Percentiles rank a stretch among this genome's conserved stretches.
Evolutionary conservation across 306 rosid genomes (phyloP).

Genomic region (Castanospermum australe): DNA sequence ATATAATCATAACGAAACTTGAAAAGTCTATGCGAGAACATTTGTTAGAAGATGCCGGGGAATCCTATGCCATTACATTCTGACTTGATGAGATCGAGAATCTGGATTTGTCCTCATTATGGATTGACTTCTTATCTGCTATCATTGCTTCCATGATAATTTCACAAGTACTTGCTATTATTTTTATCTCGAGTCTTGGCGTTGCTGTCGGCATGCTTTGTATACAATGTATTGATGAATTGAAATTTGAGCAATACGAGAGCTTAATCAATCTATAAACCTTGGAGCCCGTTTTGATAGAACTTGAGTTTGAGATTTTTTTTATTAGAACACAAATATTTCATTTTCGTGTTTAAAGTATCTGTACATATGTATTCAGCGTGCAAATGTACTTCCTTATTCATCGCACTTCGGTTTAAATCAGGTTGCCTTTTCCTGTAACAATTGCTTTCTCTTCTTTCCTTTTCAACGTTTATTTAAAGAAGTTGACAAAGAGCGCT

Average conservation of each 20-base stretch:
- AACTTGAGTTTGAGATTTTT: neutral
- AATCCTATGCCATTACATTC: constrained; percentile 57
- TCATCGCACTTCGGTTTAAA: neutral
- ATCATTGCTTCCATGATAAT: constrained; percentile 60
- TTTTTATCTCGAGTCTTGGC: constrained; percentile 37
- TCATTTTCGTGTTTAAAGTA: neutral
- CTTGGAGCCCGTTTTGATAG: neutral
- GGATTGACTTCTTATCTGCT: constrained; percentile 57
- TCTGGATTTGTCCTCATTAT: constrained; percentile 48
- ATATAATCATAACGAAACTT: constrained; percentile 55
- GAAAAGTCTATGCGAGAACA: constrained; percentile 43
- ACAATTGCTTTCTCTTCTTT: neutral
- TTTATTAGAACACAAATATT: neutral
- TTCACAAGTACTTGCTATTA: constrained; percentile 40
- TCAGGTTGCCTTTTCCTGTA: neutral
- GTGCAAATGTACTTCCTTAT: neutral
- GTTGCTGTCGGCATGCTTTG: constrained; percentile 44
- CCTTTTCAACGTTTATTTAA: neutral
- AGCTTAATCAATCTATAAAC: neutral
- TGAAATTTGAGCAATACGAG: neutral
- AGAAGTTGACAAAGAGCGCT: neutral
- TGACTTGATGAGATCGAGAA: constrained; percentile 42
- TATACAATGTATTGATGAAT: neutral
- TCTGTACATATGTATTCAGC: neutral
- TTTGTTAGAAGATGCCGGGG: constrained; percentile 48